Evolutionary conservation across 495 filamentous ascomycete species (phyloP).

Genomic region (Hypomontagnella submonticulosa): DNA sequence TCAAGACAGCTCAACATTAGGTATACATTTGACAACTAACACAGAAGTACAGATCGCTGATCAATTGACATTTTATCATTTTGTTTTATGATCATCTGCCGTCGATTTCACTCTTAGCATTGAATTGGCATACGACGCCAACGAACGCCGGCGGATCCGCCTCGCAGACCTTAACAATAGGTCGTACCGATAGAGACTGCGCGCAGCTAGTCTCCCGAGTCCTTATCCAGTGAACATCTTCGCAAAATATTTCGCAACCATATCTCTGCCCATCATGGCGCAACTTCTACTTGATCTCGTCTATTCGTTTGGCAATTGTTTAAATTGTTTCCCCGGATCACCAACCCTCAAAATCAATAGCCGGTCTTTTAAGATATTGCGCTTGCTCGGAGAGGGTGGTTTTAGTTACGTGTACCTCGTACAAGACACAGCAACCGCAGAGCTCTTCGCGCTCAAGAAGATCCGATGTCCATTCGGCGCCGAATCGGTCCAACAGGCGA

Average conservation of each 20-base stretch:
- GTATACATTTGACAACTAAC: constrained; percentile 8
- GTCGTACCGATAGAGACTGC: background rate
- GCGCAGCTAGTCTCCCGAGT: constrained; percentile 9
- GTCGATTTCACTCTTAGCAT: background rate
- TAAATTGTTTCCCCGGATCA: constrained; percentile 93
- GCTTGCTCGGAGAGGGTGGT: constrained; percentile 93
- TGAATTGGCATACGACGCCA: background rate
- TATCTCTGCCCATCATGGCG: constrained; percentile 66
- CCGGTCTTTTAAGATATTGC: constrained; percentile 92
- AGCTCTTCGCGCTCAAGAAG: constrained; percentile 95
- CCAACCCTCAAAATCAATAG: constrained; percentile 95
- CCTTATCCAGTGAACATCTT: constrained; percentile 1
- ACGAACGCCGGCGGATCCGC: constrained; percentile 17
- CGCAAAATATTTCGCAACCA: background rate
- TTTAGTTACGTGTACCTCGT: constrained; percentile 99
- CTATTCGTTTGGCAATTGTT: constrained; percentile 90
- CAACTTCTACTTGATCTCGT: constrained; percentile 88
- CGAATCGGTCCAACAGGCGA: constrained; percentile 91
- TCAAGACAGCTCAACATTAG: constrained; percentile 25
- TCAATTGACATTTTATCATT: background rate
- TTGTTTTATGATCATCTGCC: background rate
- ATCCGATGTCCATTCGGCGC: constrained; percentile 97
- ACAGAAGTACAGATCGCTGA: background rate
- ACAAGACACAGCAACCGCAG: constrained; percentile 81
- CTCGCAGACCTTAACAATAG: constrained; percentile 12